These are phyloP conservation scores for Musa troglodytarum DNA, from an alignment of 176 grass and related monocot species.

Conservation along the genomic window DNA sequence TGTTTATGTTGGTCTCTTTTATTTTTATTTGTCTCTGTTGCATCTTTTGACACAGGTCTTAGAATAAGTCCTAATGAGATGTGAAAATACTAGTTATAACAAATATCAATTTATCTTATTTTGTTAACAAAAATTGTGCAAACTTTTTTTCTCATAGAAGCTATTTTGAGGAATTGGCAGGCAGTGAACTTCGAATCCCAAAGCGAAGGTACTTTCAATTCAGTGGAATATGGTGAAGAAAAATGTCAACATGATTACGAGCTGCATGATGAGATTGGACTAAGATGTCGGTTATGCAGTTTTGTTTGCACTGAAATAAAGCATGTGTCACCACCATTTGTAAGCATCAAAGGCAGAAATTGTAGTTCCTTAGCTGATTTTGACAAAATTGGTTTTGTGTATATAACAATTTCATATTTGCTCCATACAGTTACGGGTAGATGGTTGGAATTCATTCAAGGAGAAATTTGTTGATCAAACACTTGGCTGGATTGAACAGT, in stretches of 20 bases:
- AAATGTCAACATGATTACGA: constrained; percentile 59
- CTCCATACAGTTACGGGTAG: constrained; percentile 28
- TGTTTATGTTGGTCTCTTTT: not conserved
- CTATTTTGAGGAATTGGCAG: constrained; percentile 23
- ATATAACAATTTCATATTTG: not conserved
- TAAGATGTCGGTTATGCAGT: constrained; percentile 53
- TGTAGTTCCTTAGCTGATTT: not conserved
- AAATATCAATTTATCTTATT: not conserved
- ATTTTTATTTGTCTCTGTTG: not conserved
- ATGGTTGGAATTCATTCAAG: constrained; percentile 25
- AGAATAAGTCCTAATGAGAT: not conserved
- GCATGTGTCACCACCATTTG: constrained; percentile 64
- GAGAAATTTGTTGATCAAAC: constrained; percentile 20
- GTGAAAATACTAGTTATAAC: not conserved
- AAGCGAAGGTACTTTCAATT: constrained; percentile 19
- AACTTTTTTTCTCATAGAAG: constrained; percentile 11
- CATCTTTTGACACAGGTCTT: not conserved
- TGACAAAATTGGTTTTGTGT: not conserved
- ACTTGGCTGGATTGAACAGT: not conserved
- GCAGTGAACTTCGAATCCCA: constrained; percentile 26
- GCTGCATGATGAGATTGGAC: constrained; percentile 53
- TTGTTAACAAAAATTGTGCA: not conserved
- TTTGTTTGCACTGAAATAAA: constrained; percentile 53
- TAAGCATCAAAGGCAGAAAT: constrained; percentile 19
- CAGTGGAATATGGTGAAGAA: constrained; percentile 27